Percentiles rank a stretch among this genome's conserved stretches.
Conservation (phyloP, 805 yeast species). For the Ogataea henricii region DNA sequence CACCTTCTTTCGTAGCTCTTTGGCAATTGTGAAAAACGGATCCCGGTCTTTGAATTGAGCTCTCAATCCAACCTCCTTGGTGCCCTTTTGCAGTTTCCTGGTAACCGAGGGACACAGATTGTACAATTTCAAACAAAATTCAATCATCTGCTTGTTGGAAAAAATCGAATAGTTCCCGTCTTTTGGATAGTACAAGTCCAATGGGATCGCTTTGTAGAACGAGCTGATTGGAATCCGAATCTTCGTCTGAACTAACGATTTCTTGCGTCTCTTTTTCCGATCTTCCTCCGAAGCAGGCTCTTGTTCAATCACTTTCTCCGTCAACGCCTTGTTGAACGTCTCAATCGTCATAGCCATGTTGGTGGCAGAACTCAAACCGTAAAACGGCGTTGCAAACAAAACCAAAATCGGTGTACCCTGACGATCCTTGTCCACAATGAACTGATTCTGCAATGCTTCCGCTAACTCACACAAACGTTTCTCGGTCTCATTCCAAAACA, state of each 20-base stretch:
- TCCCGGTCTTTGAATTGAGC: constrained; percentile 29
- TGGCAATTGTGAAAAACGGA: constrained; percentile 42
- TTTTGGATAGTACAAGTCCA: constrained; percentile 40
- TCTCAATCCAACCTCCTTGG: constrained; percentile 2
- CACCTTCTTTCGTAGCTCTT: constrained; percentile 44
- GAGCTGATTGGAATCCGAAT: constrained; percentile 18
- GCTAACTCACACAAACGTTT: constrained; percentile 14
- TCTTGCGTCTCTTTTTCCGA: constrained; percentile 31
- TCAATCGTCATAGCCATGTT: constrained; percentile 49
- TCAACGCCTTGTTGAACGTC: constrained; percentile 43
- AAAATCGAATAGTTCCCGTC: constrained; percentile 35
- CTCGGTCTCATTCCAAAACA: constrained; percentile 34
- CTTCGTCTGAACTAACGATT: constrained; percentile 14
- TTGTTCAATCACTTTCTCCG: constrained; percentile 17
- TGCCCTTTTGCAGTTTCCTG: not conserved
- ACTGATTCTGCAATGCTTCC: constrained; percentile 14
- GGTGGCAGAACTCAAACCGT: constrained; percentile 45
- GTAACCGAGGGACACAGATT: constrained; percentile 49
- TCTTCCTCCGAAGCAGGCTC: constrained; percentile 23
- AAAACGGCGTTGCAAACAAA: constrained; percentile 49
- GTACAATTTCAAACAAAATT: constrained; percentile 55
- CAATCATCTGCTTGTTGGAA: constrained; percentile 40
- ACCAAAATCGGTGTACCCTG: constrained; percentile 45
- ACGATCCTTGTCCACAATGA: constrained; percentile 9
- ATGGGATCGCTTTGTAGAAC: constrained; percentile 44